Evolutionary conservation across 169 alveolate genomes (phyloP), one percentile per base, ranked within the genome.

Genomic region (Cryptosporidium baileyi): DNA sequence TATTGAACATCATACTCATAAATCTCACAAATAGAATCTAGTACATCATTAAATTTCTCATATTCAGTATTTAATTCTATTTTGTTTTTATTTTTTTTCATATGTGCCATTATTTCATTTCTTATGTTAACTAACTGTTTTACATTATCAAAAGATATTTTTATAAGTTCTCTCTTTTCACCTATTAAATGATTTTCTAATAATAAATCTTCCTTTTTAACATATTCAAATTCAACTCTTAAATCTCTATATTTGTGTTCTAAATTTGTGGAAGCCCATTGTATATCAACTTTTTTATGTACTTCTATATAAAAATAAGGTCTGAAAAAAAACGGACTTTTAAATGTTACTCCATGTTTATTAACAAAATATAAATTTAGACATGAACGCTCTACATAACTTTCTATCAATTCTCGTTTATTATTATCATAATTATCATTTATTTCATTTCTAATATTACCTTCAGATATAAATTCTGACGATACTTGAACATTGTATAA

Each of bases 1-100:
- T 97, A 97, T 52, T 91, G 95, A 17, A 97, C 98, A 92, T 97
- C 99, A 88, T 94, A 96, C 89, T 97, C 99, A 88, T 97, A 94
- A 17, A 96, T 90, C 43, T 96, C 99, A 9, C 91, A 91, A 26
- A 97, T 90, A 40, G 91, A 91, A 54, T 92, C 93, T 59, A 95
- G 51, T 30, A 91, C 89, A 88, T 94, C 94, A 57, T 63, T 88
- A 59, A 89, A 89, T 61, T 82, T 51, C 32, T 82, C 91, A 40
- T 89, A 88, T 54, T 89, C 88, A 52, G 81, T 62, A 28, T 81
- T 89, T 9, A 62, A 34, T 81, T 92, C 63, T 80, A 82, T 91
- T 61, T 82, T 47, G 57, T 80, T 63, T 82, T 88, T 88, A 62
- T 88, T 60, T 60, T 60, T 45, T 61, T 91, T 91, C 34, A 94